These are phyloP conservation scores for Vitis vinifera DNA, from an alignment of 164 flowering plant species.

Conservation along the genomic window DNA sequence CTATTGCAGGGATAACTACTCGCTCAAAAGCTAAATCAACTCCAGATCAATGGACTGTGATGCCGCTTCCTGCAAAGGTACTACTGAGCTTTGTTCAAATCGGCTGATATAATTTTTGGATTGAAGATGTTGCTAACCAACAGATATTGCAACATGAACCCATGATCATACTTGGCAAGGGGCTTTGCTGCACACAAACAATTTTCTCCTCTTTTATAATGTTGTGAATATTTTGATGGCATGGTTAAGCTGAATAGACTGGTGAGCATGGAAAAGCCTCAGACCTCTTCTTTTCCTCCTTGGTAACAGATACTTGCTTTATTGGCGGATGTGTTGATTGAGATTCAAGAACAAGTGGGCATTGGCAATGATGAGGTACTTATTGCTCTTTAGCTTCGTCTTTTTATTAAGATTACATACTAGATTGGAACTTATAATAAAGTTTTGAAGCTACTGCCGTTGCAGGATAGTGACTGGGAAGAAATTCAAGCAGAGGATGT, in stretches of 20 bases:
- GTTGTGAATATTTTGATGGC: neutral
- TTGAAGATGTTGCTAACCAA: neutral
- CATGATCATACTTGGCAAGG: neutral
- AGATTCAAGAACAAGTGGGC: slow-evolving; percentile 81
- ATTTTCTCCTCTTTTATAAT: neutral
- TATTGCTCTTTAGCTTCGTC: neutral
- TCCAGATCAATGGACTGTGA: slow-evolving; percentile 86
- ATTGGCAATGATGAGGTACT: slow-evolving; percentile 65
- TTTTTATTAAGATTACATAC: neutral
- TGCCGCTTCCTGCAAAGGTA: slow-evolving; percentile 93
- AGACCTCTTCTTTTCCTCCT: neutral
- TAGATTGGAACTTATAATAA: neutral
- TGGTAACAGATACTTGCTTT: slow-evolving; percentile 66
- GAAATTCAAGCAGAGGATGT: slow-evolving; percentile 47
- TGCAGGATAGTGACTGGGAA: slow-evolving; percentile 92
- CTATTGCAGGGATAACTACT: slow-evolving; percentile 76
- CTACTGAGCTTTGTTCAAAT: neutral
- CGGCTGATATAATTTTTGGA: neutral
- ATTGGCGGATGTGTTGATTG: slow-evolving; percentile 77
- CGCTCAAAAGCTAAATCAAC: slow-evolving; percentile 78
- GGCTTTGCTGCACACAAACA: too few relatives aligned
- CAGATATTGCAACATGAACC: slow-evolving; percentile 1
- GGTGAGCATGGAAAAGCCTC: neutral
- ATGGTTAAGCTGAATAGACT: neutral
- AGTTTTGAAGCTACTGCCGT: slow-evolving; percentile 5